A percentile compares a stretch with the other conserved stretches of the same genome.
Conservation (phyloP, 139 green algal genomes). For the Coccomyxa sp. region DNA sequence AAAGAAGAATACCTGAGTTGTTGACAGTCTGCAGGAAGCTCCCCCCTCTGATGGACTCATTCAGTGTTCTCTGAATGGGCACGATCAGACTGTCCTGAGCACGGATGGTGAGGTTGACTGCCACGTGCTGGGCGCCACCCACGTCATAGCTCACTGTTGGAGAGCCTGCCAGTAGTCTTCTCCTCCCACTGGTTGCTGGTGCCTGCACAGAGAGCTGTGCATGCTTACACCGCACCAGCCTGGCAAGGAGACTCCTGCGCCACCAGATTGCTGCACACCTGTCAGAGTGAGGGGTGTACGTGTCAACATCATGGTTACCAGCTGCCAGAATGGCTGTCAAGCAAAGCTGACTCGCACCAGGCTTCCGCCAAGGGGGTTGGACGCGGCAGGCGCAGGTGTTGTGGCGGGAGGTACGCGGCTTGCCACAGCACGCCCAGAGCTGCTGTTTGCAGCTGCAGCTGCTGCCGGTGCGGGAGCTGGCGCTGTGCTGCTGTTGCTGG, state of each 20-base stretch:
- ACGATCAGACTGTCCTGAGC: not conserved
- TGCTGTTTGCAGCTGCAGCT: not conserved
- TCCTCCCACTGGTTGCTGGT: not conserved
- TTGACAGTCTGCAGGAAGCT: not conserved
- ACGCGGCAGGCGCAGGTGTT: not conserved
- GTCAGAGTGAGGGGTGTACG: not conserved
- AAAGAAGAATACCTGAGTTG: not conserved
- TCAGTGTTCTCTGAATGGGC: not conserved
- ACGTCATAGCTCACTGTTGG: not conserved
- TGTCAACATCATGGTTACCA: not conserved
- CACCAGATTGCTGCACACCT: not conserved
- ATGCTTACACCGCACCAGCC: not conserved
- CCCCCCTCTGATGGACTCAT: not conserved
- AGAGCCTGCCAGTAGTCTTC: not conserved
- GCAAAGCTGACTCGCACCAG: no score
- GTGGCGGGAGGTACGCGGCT: not conserved
- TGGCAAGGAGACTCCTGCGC: not conserved
- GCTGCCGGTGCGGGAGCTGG: not conserved
- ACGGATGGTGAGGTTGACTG: conserved; percentile 17
- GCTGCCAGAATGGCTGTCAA: no score
- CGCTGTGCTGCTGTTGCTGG: not conserved
- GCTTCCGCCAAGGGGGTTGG: no score
- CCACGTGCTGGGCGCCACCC: conserved; percentile 2
- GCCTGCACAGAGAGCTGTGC: not conserved
- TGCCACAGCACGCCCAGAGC: no score